These are phyloP conservation scores for Komagataella populi DNA, from an alignment of 805 yeast genomes.

Conservation along the genomic window DNA sequence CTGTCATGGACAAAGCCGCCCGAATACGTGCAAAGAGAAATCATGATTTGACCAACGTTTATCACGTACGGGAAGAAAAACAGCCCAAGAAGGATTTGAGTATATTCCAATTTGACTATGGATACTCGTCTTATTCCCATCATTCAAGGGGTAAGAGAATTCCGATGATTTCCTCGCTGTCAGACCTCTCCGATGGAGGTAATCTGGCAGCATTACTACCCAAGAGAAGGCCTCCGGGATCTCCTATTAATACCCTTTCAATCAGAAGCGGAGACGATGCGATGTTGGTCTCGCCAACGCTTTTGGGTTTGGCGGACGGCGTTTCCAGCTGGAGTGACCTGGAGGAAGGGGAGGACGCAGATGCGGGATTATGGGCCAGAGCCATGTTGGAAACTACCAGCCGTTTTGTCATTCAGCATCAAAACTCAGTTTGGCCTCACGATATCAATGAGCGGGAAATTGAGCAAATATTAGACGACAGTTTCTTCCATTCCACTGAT, in stretches of 20 bases:
- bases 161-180: slow-evolving; percentile 31
- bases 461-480: slow-evolving; percentile 28
- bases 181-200: slow-evolving; percentile 36
- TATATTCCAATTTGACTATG: slow-evolving; percentile 21
- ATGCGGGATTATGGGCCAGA: slow-evolving; percentile 39
- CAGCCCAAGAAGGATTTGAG: not conserved
- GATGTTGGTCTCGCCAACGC: slow-evolving; percentile 37
- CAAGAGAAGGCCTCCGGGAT: slow-evolving; percentile 35
- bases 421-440: not conserved
- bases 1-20: not conserved
- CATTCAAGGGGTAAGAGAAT: slow-evolving; percentile 15
- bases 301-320: slow-evolving; percentile 43
- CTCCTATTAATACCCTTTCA: slow-evolving; percentile 36
- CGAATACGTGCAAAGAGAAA: not conserved
- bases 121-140: slow-evolving; percentile 34
- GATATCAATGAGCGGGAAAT: slow-evolving; percentile 23
- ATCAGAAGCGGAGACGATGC: slow-evolving; percentile 46
- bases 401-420: slow-evolving; percentile 9
- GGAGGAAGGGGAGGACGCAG: slow-evolving; percentile 20
- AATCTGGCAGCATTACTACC: slow-evolving; percentile 29
- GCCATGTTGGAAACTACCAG: slow-evolving; percentile 37
- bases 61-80: not conserved
- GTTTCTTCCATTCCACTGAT: slow-evolving; percentile 32
- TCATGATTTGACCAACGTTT: not conserved
- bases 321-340: slow-evolving; percentile 36